These are phyloP conservation scores for Ogataea angusta DNA, from an alignment of 805 yeast species.

Conservation along the genomic window DNA sequence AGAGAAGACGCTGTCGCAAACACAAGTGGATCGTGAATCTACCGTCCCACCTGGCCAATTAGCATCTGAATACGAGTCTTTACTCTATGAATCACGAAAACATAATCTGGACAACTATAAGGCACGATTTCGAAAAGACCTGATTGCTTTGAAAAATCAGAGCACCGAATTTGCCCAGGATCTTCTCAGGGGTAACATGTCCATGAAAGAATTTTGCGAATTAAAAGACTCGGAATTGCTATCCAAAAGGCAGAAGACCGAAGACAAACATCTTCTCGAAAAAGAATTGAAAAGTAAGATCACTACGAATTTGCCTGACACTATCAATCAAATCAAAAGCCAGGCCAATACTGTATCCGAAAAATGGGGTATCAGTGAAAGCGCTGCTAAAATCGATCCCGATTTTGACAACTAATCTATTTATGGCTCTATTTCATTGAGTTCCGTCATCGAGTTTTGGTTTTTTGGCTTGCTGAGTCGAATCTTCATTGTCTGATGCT, in stretches of 20 bases:
- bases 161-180: conserved; percentile 25
- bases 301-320: conserved; percentile 25
- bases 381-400: conserved; percentile 33
- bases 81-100: conserved; percentile 17
- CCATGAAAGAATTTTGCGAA: conserved; percentile 21
- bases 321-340: conserved; percentile 26
- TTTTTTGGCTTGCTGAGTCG: not conserved
- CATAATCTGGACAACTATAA: conserved; percentile 23
- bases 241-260: conserved; percentile 27
- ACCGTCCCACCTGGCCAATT: conserved; percentile 1
- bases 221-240: conserved; percentile 25
- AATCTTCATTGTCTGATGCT: not conserved
- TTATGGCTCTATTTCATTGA: not conserved
- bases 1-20: conserved; percentile 14
- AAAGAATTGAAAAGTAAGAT: conserved; percentile 31
- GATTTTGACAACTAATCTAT: conserved; percentile 21
- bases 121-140: conserved; percentile 30
- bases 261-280: conserved; percentile 28
- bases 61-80: conserved; percentile 25
- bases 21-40: not conserved
- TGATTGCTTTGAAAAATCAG: conserved; percentile 29
- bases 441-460: not conserved
- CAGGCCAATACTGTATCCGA: conserved; percentile 28
- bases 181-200: conserved; percentile 19
- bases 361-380: conserved; percentile 35